A percentile compares a stretch with the other conserved stretches of the same genome.
Evolutionary conservation across 352 stramenopile genomes (phyloP).

Genomic region (Pythium guiyangense): DNA sequence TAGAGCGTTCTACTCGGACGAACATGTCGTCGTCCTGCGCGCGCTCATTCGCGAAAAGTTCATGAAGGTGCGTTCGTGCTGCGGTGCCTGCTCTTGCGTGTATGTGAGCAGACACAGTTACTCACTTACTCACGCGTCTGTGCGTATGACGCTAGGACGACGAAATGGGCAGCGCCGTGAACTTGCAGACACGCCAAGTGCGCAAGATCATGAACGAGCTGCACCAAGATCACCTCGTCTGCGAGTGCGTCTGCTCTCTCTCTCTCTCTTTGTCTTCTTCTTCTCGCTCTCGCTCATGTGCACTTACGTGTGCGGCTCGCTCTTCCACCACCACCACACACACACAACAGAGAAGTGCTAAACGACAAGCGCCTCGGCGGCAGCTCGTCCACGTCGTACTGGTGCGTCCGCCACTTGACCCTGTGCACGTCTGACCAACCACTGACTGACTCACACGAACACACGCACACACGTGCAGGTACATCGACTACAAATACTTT

Average conservation of each 20-base stretch:
- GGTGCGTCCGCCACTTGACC: conserved; percentile 35
- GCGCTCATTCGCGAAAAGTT: conserved; percentile 86
- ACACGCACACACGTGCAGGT: conserved; percentile 19
- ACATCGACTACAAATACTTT: conserved; percentile 93
- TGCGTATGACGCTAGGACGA: conserved; percentile 46
- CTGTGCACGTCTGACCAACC: too few relatives aligned
- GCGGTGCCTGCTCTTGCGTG: background rate
- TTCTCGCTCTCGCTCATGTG: too few relatives aligned
- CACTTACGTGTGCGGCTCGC: too few relatives aligned
- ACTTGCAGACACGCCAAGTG: conserved; percentile 85
- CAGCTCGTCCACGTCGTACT: conserved; percentile 87
- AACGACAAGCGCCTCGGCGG: conserved; percentile 83
- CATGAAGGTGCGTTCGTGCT: conserved; percentile 52
- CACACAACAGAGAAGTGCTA: conserved; percentile 77
- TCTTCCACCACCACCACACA: too few relatives aligned
- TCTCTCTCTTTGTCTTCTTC: too few relatives aligned
- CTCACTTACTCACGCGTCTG: background rate
- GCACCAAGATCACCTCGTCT: conserved; percentile 82
- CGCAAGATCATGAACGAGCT: conserved; percentile 89
- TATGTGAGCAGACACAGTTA: background rate
- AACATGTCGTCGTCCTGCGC: conserved; percentile 83
- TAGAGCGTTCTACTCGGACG: conserved; percentile 87
- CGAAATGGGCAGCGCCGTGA: conserved; percentile 85
- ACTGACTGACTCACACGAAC: too few relatives aligned
- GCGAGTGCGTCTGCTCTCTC: conserved; percentile 49